A percentile compares a stretch with the other conserved stretches of the same genome.
Evolutionary conservation across 2,329 filamentous ascomycete genomes (phyloP).

Genomic region (Beauveria rudraprayagi): DNA sequence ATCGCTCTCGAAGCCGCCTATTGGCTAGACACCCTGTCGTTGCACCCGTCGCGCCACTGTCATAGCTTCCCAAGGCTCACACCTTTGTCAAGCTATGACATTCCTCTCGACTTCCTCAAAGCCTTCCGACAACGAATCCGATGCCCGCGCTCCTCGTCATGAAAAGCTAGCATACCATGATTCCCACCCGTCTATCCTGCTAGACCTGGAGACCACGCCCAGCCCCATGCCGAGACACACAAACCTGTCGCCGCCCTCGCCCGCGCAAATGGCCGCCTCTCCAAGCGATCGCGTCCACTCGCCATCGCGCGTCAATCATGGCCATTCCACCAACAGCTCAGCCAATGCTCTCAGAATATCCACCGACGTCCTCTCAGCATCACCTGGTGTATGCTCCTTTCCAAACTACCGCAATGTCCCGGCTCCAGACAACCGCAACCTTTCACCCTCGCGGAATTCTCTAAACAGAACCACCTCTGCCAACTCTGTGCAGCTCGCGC

Average conservation of each 20-base stretch:
- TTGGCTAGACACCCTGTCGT: background rate
- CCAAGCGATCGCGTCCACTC: background rate
- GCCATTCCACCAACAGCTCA: background rate
- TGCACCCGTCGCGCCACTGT: background rate
- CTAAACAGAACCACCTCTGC: slow-evolving; percentile 23
- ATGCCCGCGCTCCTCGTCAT: background rate
- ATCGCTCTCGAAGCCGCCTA: background rate
- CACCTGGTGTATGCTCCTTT: background rate
- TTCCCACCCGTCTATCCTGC: background rate
- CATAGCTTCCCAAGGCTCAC: background rate
- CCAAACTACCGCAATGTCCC: slow-evolving; percentile 5
- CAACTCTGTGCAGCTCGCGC: slow-evolving; percentile 40
- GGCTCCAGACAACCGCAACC: background rate
- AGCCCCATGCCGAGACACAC: background rate
- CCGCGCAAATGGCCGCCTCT: background rate
- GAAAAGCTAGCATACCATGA: background rate
- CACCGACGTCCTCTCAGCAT: background rate
- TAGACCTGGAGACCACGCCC: background rate
- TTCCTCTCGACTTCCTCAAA: background rate
- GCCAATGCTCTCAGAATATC: slow-evolving; percentile 10
- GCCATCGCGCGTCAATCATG: background rate
- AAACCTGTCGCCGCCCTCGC: background rate
- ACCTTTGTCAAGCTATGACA: slow-evolving; percentile 6
- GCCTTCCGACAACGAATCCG: background rate
- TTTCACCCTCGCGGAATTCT: slow-evolving; percentile 19